These are phyloP conservation scores for Boletus vinaceobasis DNA, from an alignment of 768 basidiomycete species.

Conservation along the genomic window DNA sequence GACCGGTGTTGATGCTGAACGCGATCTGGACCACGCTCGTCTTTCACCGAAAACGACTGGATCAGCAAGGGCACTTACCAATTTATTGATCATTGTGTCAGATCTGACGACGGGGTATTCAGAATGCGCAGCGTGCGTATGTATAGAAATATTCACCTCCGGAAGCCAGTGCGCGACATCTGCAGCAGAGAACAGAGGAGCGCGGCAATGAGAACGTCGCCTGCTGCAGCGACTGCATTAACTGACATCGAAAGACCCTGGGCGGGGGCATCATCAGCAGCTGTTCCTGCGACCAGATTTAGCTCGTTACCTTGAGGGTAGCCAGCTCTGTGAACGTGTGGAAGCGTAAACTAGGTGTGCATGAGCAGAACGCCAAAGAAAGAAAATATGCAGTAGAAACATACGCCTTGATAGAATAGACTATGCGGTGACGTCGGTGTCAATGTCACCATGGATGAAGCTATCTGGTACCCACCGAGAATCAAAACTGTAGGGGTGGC, in stretches of 20 bases:
- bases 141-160: slow-evolving; percentile 29
- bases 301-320: slow-evolving; percentile 39
- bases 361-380: background rate
- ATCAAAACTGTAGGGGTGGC: slow-evolving; percentile 26
- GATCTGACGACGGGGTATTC: slow-evolving; percentile 25
- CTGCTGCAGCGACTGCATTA: slow-evolving; percentile 51
- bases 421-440: slow-evolving; percentile 21
- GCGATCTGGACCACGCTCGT: slow-evolving; percentile 35
- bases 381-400: slow-evolving; percentile 13
- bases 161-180: slow-evolving; percentile 51
- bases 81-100: slow-evolving; percentile 53
- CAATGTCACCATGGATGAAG: background rate
- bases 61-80: slow-evolving; percentile 24
- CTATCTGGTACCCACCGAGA: slow-evolving; percentile 28
- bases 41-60: background rate
- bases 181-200: slow-evolving; percentile 48
- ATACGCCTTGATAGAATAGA: slow-evolving; percentile 36
- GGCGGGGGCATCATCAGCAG: background rate
- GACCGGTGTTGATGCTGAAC: slow-evolving; percentile 48
- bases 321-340: slow-evolving; percentile 46
- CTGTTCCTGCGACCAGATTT: background rate
- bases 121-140: background rate
- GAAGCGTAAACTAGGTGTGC: slow-evolving; percentile 34
- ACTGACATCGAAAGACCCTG: slow-evolving; percentile 48
- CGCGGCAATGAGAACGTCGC: slow-evolving; percentile 50